Conservation (phyloP, 371 early-diverging fungal species). For the Coemansia sp. region DNA sequence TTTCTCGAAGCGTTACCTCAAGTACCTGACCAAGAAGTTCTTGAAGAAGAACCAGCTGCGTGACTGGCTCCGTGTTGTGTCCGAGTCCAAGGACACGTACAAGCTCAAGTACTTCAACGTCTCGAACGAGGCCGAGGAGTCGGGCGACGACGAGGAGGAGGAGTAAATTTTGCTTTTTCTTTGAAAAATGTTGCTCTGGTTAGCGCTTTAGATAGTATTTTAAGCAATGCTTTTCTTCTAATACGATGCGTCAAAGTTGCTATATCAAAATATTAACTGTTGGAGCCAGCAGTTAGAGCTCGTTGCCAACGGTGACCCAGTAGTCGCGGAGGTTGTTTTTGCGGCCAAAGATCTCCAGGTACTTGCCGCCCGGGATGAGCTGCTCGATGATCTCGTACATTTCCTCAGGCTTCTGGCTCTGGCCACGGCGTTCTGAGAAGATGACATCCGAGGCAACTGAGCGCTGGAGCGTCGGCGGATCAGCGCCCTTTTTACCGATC, state of each 20-base stretch:
- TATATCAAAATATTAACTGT: conserved; percentile 24
- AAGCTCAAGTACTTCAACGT: conserved; percentile 89
- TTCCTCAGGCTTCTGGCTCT: conserved; percentile 93
- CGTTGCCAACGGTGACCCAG: conserved; percentile 95
- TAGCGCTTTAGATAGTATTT: background rate
- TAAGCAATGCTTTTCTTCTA: background rate
- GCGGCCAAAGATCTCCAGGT: conserved; percentile 92
- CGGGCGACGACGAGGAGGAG: conserved; percentile 77
- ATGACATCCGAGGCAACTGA: conserved; percentile 88
- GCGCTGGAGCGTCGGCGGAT: conserved; percentile 74
- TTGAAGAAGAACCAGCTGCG: conserved; percentile 98
- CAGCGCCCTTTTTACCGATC: conserved; percentile 72
- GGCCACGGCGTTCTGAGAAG: conserved; percentile 88
- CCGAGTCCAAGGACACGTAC: conserved; percentile 88
- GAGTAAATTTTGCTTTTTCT: conserved; percentile 19
- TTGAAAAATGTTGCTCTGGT: background rate
- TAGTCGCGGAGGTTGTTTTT: conserved; percentile 91
- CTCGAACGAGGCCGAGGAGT: conserved; percentile 81
- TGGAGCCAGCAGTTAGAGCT: conserved; percentile 57
- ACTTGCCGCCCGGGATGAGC: conserved; percentile 83
- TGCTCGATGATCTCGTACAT: conserved; percentile 90
- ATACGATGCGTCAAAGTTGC: background rate
- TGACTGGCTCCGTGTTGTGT: conserved; percentile 97
- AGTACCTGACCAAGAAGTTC: conserved; percentile 99
- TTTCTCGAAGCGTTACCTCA: conserved; percentile 98